Base-by-base conservation (phyloP, 495 filamentous ascomycete species). In the Aspergillus affinis region DNA sequence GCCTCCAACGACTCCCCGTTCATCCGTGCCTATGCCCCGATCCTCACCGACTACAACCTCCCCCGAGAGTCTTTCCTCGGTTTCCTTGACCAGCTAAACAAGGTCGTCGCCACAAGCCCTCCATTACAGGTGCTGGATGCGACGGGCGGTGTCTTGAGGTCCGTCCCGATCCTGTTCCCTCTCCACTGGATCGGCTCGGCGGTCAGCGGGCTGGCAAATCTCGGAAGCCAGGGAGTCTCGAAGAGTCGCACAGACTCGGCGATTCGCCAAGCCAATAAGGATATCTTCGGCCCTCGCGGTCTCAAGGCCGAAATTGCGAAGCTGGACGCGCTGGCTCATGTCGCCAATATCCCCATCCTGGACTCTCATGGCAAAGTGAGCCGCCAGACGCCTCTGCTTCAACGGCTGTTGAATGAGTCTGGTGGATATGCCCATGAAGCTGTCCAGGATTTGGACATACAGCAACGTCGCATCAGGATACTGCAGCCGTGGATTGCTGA, bases 91-190 rank as follows among this genome's bases (percentile, higher is more conserved):
- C 49, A 65, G 9, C 65, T 75, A 29, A 77, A 75, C 52, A 63
- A 70, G 26, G 62, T 62, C 9, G 61, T 69, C 18, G 48, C 61
- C n/a, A 65, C 51, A 48, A 72, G 60, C 48, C 72, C 74, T 8
- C 72, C 72, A 9, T 64, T 74, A 19, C 68, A 76, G 55, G 66
- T 73, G 15, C 69, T 76, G 20, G 67, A 75, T 20, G 64, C 61
- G 15, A 73, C 72, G 12, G 72, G 73, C 3, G 70, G 70, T 0
- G 59, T 75, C 2, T 47, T 76, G 2, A 58, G 60, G 12, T 66
- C 68, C 10, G 69, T 76, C 8, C 73, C 73, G 0, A 62, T 73
- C 21, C 61, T 73, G 1, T 74, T 71, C 51, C 68, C 72, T 0
- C 48, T 72, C 2, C 63, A 59, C 32, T 69, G 72, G 62, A 57